A percentile compares a stretch with the other conserved stretches of the same genome.
These are phyloP conservation scores for Albatrellus sp. DNA, from an alignment of 1,284 basidiomycete genomes.

Conservation along the genomic window DNA sequence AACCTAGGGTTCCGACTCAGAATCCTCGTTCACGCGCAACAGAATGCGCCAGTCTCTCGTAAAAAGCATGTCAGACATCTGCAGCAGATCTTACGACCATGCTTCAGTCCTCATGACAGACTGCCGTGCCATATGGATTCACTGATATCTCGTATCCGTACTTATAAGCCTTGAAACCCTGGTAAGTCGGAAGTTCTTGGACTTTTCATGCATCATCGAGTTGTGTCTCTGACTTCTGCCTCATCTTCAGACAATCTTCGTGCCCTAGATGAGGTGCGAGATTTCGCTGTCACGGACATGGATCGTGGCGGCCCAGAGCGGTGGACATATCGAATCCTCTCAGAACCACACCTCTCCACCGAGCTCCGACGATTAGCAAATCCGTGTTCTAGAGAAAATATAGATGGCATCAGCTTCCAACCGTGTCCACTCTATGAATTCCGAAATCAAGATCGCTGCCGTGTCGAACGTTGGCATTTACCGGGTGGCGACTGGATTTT, in stretches of 20 bases:
- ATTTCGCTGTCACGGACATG: slow-evolving; percentile 45
- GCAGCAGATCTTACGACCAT: too few species aligned
- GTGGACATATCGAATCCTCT: slow-evolving; percentile 43
- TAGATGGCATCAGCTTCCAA: slow-evolving; percentile 44
- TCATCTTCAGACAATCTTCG: slow-evolving; percentile 33
- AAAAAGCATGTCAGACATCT: too few species aligned
- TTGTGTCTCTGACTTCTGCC: slow-evolving; percentile 29
- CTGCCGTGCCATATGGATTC: too few species aligned
- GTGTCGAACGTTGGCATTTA: slow-evolving; percentile 41
- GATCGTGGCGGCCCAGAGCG: slow-evolving; percentile 36
- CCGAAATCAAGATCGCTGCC: slow-evolving; percentile 42
- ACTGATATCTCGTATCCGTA: too few species aligned
- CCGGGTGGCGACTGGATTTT: slow-evolving; percentile 43
- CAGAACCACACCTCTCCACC: slow-evolving; percentile 30
- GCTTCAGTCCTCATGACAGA: too few species aligned
- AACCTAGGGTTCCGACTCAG: too few species aligned
- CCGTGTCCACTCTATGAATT: slow-evolving; percentile 39
- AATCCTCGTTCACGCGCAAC: too few species aligned
- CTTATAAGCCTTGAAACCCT: too few species aligned
- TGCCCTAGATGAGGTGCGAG: slow-evolving; percentile 37
- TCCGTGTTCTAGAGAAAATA: slow-evolving; percentile 23
- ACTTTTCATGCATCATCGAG: slow-evolving; percentile 18
- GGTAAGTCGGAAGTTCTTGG: too few species aligned
- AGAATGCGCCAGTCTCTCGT: too few species aligned
- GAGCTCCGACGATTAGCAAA: slow-evolving; percentile 30